Conservation (phyloP, 305 asterid genomes). For the Stenogyne calaminthoides region DNA sequence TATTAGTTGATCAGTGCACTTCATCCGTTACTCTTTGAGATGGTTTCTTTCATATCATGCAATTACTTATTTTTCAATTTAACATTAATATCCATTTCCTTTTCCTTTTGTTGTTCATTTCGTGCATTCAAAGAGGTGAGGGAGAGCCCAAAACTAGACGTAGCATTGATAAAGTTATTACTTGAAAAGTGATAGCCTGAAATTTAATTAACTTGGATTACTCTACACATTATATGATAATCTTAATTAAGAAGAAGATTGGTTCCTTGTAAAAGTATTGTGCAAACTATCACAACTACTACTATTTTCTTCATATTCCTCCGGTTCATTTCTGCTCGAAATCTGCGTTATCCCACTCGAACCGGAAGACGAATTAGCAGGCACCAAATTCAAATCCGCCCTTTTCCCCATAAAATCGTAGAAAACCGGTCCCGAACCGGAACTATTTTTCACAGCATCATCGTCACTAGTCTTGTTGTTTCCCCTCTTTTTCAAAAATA, state of each 20-base stretch:
- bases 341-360: slow-evolving; percentile 83
- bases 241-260: slow-evolving; percentile 22
- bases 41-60: too few species aligned
- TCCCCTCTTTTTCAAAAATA: slow-evolving; percentile 68
- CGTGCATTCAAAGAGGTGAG: not conserved
- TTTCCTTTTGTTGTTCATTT: too few species aligned
- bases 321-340: slow-evolving; percentile 40
- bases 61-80: too few species aligned
- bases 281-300: slow-evolving; percentile 57
- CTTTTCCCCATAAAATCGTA: slow-evolving; percentile 73
- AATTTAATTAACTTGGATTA: slow-evolving; percentile 17
- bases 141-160: too few species aligned
- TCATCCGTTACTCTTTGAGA: too few species aligned
- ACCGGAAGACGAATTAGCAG: slow-evolving; percentile 58
- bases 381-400: slow-evolving; percentile 37
- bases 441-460: not conserved
- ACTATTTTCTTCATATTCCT: slow-evolving; percentile 63
- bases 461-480: slow-evolving; percentile 37
- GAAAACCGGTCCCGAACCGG: slow-evolving; percentile 42
- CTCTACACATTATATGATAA: slow-evolving; percentile 17
- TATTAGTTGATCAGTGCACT: too few species aligned
- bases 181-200: slow-evolving; percentile 22
- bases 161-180: not conserved
- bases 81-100: not conserved
- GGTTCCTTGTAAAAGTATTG: slow-evolving; percentile 41